Evolutionary conservation across 208 protist species (phyloP), one percentile per base, ranked within the genome.

Genomic region (Acanthamoeba castellanii): DNA sequence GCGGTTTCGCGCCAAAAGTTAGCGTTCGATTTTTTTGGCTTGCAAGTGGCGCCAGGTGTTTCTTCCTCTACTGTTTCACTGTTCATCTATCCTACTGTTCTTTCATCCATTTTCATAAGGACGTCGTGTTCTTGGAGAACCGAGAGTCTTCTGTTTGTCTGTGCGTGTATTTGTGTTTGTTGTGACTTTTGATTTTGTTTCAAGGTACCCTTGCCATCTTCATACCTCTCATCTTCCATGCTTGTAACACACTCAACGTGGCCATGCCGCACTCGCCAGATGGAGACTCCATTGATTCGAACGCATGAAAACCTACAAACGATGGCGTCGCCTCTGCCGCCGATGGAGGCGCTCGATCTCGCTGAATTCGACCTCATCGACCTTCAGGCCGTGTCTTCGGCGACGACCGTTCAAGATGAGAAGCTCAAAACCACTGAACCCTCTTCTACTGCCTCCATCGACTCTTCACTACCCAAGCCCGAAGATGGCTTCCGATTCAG

Each of bases 401-500:
- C 57, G 16, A 27, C 22, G 5, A 57, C 9, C 16, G 20, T 64
- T 18, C 57, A 72, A 30, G 64, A 72, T 34, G 64, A 34, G 9
- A 72, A 72, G 30, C 64, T 72, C 64, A 72, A 34, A 16, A 20
- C 61, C 25, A 16, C 64, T 72, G 57, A 64, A 18, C 34, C 64
- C 0, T 72, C 64, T 37, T 57, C 50, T 1, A 11, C 50, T 18
- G 13, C 50, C 16, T 57, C 50, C 50, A 57, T 3, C 50, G 50
- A 57, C 14, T 57, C 50, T 18, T 11, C 50, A 11, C 64, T 72
- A 0, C 64, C 64, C 30, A 72, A 37, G 64, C 64, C 64, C 30
- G 64, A 72, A n/a, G 30, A 72, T 64, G 57, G 57, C 64, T 72
- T 72, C 64, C 64, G 64, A n/a, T 72, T 72, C 64, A 72, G 64